A percentile compares a stretch with the other conserved stretches of the same genome.
phyloP scores from a whole-genome alignment of 176 grass and related monocot species.

The Cenchrus americanus region DNA sequence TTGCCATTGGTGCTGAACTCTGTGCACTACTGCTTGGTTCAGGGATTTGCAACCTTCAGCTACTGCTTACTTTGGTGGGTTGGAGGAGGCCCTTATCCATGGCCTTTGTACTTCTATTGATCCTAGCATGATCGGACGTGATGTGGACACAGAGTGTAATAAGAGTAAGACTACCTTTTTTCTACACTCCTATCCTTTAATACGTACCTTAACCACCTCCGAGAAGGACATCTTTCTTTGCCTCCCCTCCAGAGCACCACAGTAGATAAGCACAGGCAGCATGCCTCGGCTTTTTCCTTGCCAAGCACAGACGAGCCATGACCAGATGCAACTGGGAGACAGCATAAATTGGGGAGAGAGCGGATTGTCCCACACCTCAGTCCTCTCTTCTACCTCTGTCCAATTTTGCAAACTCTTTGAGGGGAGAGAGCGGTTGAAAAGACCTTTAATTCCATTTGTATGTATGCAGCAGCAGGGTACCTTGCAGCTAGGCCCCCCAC shows the following conservation, averaged over 20 bases:
- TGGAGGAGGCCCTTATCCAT: constrained; percentile 92
- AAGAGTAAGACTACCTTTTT: constrained; percentile 47
- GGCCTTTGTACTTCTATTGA: constrained; percentile 50
- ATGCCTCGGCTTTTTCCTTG: constrained; percentile 52
- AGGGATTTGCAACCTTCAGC: constrained; percentile 59
- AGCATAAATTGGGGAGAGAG: constrained; percentile 65
- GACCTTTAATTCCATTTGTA: constrained; percentile 62
- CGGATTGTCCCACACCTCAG: not conserved
- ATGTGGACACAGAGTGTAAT: constrained; percentile 49
- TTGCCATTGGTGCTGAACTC: constrained; percentile 40
- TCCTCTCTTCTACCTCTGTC: constrained; percentile 32
- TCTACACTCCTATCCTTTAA: constrained; percentile 40
- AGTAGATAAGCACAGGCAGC: constrained; percentile 47
- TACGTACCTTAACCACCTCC: constrained; percentile 48
- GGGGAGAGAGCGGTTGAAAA: constrained; percentile 33
- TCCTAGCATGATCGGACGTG: constrained; percentile 51
- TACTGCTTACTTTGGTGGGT: constrained; percentile 65
- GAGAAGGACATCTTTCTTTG: constrained; percentile 51
- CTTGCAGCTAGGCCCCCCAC: constrained; percentile 65
- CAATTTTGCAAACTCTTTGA: constrained; percentile 39
- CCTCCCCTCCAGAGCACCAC: constrained; percentile 36
- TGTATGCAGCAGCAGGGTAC: constrained; percentile 59
- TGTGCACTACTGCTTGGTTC: constrained; percentile 50
- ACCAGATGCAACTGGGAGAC: constrained; percentile 48
- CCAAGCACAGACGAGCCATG: constrained; percentile 40